These are phyloP conservation scores for Aspergillus funiculosus DNA, from an alignment of 495 filamentous ascomycete species.

Conservation along the genomic window DNA sequence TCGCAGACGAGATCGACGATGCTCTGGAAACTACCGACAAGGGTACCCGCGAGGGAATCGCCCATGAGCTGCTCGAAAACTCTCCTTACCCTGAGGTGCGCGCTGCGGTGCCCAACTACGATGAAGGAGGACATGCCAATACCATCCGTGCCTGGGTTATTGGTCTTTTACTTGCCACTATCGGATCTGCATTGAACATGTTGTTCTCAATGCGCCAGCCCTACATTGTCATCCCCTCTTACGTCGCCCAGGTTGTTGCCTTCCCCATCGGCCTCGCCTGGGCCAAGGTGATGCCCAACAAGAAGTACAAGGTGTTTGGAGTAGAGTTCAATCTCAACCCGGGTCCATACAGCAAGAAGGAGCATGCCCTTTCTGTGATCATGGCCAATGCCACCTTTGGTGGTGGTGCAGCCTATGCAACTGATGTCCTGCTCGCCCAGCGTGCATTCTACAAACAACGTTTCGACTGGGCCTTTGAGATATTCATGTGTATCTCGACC, in stretches of 20 bases:
- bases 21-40: conserved; percentile 51
- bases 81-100: conserved; percentile 64
- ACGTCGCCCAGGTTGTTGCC: conserved; percentile 65
- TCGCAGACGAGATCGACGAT: conserved; percentile 54
- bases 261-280: conserved; percentile 61
- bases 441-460: conserved; percentile 60
- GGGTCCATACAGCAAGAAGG: conserved; percentile 70
- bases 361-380: conserved; percentile 68
- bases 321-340: conserved; percentile 56
- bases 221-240: conserved; percentile 59
- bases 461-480: conserved; percentile 62
- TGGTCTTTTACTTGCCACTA: conserved; percentile 58
- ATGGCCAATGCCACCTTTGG: conserved; percentile 54
- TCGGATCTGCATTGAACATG: conserved; percentile 64
- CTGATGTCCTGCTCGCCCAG: conserved; percentile 61
- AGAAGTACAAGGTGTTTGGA: conserved; percentile 50
- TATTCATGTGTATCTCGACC: conserved; percentile 62
- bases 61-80: conserved; percentile 56
- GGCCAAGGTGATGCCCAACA: conserved; percentile 47
- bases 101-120: conserved; percentile 43
- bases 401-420: conserved; percentile 57
- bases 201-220: conserved; percentile 64
- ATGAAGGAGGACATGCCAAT: conserved; percentile 60
- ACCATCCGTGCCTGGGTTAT: conserved; percentile 69
- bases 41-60: conserved; percentile 48